Conservation (phyloP, 441 rosid genomes). For the Brassica hybrid region DNA sequence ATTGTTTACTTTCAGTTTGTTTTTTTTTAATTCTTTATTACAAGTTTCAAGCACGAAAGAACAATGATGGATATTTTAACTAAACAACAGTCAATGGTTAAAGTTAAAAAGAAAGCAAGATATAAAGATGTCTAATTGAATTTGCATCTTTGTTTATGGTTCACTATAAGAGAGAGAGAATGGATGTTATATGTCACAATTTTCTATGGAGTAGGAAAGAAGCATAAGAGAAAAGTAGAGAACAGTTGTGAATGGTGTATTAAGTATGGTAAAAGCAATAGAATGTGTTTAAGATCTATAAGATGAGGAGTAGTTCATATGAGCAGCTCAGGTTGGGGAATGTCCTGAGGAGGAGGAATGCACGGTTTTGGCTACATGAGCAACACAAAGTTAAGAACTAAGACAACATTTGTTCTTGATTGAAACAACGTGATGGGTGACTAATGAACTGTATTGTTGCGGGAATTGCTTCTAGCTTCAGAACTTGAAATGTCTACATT, state of each 20-base stretch:
- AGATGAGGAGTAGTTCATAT: neutral
- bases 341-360: slow-evolving; percentile 3
- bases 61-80: neutral
- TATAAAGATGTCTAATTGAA: neutral
- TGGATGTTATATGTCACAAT: neutral
- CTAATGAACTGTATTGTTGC: neutral
- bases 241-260: slow-evolving; percentile 11
- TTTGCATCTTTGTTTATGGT: neutral
- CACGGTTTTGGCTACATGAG: slow-evolving; percentile 2
- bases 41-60: neutral
- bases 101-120: neutral
- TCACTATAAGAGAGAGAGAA: neutral
- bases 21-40: too few relatives aligned
- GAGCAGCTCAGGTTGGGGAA: slow-evolving; percentile 7
- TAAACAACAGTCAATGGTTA: neutral
- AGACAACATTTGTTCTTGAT: too few relatives aligned
- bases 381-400: neutral
- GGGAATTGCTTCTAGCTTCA: neutral
- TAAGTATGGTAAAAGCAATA: neutral
- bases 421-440: too few relatives aligned
- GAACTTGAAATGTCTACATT: neutral
- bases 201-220: neutral
- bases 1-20: too few relatives aligned
- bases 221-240: neutral
- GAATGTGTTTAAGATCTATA: slow-evolving; percentile 4